A percentile compares a stretch with the other conserved stretches of the same genome.
Evolutionary conservation across 768 basidiomycete species (phyloP).

Genomic region (Suillus variegatus): DNA sequence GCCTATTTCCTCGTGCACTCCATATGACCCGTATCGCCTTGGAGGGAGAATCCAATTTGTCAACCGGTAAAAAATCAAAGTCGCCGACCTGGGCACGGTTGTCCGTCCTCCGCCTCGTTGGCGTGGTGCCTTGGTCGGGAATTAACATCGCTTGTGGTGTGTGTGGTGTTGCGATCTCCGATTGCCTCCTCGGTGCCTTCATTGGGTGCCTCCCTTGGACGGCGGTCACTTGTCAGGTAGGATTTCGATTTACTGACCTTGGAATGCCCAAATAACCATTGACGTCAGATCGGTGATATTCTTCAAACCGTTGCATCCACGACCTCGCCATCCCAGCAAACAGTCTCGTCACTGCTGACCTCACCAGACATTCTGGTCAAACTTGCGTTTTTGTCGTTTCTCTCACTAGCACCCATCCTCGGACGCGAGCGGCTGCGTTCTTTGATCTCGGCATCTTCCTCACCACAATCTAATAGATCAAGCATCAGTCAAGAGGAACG

Average conservation of each 20-base stretch:
- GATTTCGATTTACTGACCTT: constrained; percentile 18
- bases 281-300: constrained; percentile 76
- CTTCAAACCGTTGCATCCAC: constrained; percentile 80
- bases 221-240: constrained; percentile 87
- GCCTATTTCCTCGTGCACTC: constrained; percentile 81
- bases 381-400: constrained; percentile 76
- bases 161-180: constrained; percentile 72
- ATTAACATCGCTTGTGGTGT: constrained; percentile 97
- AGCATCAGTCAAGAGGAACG: constrained; percentile 36
- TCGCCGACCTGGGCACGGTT: constrained; percentile 78
- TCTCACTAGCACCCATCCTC: constrained; percentile 87
- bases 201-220: constrained; percentile 89
- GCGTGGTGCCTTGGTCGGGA: constrained; percentile 95
- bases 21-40: constrained; percentile 83
- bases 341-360: constrained; percentile 81
- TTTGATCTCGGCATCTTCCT: constrained; percentile 45
- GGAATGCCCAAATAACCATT: constrained; percentile 8
- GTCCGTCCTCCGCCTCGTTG: constrained; percentile 85
- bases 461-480: constrained; percentile 19
- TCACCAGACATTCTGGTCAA: constrained; percentile 85
- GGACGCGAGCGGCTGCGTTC: constrained; percentile 65
- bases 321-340: constrained; percentile 69
- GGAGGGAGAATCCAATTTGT: constrained; percentile 59
- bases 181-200: constrained; percentile 81
- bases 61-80: constrained; percentile 36